phyloP scores from a whole-genome alignment of 192 early-diverging fungal species.

The Backusella westeae region DNA sequence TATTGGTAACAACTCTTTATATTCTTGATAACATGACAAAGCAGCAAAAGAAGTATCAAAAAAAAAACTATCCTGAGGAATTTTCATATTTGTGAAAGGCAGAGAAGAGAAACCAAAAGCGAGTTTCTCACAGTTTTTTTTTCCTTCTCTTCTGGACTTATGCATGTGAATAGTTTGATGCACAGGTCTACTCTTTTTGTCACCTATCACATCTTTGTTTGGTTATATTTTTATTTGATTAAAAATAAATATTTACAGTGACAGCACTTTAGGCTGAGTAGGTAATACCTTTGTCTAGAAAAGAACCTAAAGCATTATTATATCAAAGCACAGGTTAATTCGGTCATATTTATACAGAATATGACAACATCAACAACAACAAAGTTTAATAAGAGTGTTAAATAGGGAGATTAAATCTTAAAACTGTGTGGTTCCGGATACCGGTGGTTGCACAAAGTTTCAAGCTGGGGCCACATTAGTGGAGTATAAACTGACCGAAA shows the following conservation, averaged over 20 bases:
- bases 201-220: neutral
- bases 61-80: neutral
- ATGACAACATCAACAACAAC: neutral
- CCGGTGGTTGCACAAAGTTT: neutral
- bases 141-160: neutral
- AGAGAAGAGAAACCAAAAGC: neutral
- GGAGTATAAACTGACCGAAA: neutral
- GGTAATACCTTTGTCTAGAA: neutral
- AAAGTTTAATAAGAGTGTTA: neutral
- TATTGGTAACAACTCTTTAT: neutral
- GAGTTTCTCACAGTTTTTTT: neutral
- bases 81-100: neutral
- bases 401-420: neutral
- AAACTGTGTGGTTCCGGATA: neutral
- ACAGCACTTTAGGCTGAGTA: neutral
- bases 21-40: constrained; percentile 3
- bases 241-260: neutral
- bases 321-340: neutral
- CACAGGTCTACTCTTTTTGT: neutral
- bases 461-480: neutral
- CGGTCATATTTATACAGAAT: neutral
- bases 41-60: neutral
- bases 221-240: neutral
- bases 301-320: neutral
- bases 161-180: neutral